A percentile compares a stretch with the other conserved stretches of the same genome.
These are phyloP conservation scores for Penicillium bovifimosum DNA, from an alignment of 495 filamentous ascomycete genomes.

Conservation along the genomic window DNA sequence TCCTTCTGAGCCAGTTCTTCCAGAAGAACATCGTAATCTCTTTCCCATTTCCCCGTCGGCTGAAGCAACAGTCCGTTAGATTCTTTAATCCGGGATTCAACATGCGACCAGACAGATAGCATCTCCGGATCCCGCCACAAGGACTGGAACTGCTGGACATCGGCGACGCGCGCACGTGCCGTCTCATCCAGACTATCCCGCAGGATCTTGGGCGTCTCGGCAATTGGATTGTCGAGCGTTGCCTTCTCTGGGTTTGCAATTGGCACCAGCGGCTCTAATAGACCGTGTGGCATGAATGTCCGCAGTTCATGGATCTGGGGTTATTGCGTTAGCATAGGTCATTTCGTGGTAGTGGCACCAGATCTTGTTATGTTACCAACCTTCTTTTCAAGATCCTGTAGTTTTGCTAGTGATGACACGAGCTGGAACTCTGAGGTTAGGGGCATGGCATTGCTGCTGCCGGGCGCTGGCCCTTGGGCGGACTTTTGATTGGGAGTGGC, in stretches of 20 bases:
- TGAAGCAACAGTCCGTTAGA: conserved; percentile 35
- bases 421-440: conserved; percentile 37
- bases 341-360: not conserved
- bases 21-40: conserved; percentile 36
- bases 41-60: conserved; percentile 37
- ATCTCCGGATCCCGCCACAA: conserved; percentile 37
- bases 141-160: conserved; percentile 29
- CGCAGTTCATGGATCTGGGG: conserved; percentile 41
- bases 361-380: conserved; percentile 14
- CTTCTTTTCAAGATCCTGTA: conserved; percentile 39
- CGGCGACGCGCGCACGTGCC: conserved; percentile 23
- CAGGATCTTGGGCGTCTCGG: conserved; percentile 27
- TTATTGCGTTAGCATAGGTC: conserved; percentile 2
- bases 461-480: not conserved
- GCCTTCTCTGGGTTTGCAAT: conserved; percentile 25
- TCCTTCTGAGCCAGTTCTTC: conserved; percentile 28
- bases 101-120: conserved; percentile 31
- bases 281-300: conserved; percentile 33
- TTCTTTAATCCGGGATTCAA: conserved; percentile 32
- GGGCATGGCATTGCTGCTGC: not conserved
- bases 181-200: conserved; percentile 24
- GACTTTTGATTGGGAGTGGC: conserved; percentile 2
- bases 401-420: conserved; percentile 39
- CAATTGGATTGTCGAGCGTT: conserved; percentile 8
- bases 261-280: conserved; percentile 33